phyloP scores from a whole-genome alignment of 2,329 filamentous ascomycete species.

The Chaetomium sp. region DNA sequence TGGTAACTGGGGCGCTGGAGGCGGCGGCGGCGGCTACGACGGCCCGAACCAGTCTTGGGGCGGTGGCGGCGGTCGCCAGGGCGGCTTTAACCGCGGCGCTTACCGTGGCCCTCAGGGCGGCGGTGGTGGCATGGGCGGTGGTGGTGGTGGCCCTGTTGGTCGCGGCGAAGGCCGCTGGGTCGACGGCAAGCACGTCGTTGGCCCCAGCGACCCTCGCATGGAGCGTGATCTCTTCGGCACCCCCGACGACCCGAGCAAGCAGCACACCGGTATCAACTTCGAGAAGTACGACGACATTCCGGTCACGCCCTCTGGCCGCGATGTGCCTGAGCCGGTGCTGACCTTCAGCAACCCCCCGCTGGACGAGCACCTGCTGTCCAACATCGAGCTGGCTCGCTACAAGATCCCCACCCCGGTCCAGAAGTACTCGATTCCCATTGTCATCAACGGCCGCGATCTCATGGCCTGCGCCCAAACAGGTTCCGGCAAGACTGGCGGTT shows the following conservation, averaged over 20 bases:
- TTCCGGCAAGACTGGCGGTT: slow-evolving; percentile 99
- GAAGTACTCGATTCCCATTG: slow-evolving; percentile 99
- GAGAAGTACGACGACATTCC: slow-evolving; percentile 99
- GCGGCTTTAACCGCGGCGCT: slow-evolving; percentile 55
- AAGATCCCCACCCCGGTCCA: slow-evolving; percentile 94
- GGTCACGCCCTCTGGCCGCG: slow-evolving; percentile 89
- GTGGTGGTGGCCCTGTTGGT: slow-evolving; percentile 58
- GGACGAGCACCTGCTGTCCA: slow-evolving; percentile 85
- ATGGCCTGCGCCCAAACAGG: slow-evolving; percentile 99
- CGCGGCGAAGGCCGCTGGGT: slow-evolving; percentile 95
- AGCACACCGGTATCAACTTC: slow-evolving; percentile 99
- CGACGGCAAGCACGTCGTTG: slow-evolving; percentile 92
- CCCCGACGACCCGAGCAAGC: slow-evolving; percentile 85
- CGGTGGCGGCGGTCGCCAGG: slow-evolving; percentile 21
- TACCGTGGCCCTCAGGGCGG: slow-evolving; percentile 49
- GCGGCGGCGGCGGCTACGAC: slow-evolving; percentile 8
- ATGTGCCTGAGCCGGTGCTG: slow-evolving; percentile 86
- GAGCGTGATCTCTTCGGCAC: slow-evolving; percentile 95
- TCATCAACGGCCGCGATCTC: slow-evolving; percentile 94
- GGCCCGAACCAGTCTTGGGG: slow-evolving; percentile 14
- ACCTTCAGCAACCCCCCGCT: slow-evolving; percentile 91
- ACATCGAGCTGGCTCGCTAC: slow-evolving; percentile 93
- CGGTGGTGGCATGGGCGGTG: slow-evolving; percentile 46
- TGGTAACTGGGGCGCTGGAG: slow-evolving; percentile 9
- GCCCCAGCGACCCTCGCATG: slow-evolving; percentile 77